Conservation (phyloP, 2,329 filamentous ascomycete genomes). For the Colletotrichum camelliae region DNA sequence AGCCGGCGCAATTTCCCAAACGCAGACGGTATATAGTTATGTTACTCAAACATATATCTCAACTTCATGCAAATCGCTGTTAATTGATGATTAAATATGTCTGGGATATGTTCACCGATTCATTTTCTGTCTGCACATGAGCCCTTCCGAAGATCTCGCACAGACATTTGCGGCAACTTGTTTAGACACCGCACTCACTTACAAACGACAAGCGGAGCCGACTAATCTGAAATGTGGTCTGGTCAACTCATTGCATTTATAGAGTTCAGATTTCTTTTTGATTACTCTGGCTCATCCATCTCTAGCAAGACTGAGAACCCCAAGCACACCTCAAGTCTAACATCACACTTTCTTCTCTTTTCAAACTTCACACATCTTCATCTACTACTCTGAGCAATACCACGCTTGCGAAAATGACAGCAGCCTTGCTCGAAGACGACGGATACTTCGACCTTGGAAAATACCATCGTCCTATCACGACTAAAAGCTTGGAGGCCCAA, state of each 20-base stretch:
- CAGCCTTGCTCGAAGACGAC: not conserved
- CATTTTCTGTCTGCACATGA: not conserved
- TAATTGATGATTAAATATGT: not conserved
- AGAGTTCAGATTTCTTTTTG: not conserved
- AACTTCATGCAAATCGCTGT: not conserved
- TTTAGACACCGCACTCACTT: not conserved
- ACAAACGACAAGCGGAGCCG: not conserved
- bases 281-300: not conserved
- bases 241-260: not conserved
- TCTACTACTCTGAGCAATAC: not conserved
- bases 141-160: not conserved
- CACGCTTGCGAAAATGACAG: not conserved
- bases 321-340: not conserved
- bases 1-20: not conserved
- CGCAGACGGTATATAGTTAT: not conserved
- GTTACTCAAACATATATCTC: not conserved
- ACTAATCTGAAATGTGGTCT: not conserved
- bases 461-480: constrained; percentile 50
- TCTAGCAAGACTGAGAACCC: not conserved
- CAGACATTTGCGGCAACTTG: not conserved
- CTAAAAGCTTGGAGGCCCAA: constrained; percentile 47
- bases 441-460: constrained; percentile 48
- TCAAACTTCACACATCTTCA: not conserved
- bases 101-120: not conserved
- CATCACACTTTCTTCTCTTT: not conserved